Evolutionary conservation across 257 asterid genomes (phyloP).

Genomic region (Solanum neorickii): DNA sequence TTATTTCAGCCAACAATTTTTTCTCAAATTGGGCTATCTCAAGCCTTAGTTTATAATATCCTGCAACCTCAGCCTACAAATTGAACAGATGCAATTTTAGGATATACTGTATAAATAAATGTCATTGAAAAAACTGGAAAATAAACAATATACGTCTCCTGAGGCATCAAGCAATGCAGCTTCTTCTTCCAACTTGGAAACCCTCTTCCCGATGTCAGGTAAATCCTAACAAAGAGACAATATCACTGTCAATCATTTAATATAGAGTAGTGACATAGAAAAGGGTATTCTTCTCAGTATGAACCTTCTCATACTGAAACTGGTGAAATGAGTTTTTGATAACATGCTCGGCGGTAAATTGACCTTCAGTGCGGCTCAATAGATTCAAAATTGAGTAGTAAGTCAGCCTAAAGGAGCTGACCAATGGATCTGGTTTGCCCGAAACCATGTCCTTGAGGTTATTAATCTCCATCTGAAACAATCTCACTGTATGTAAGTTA

Average conservation of each 20-base stretch:
- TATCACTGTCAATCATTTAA: constrained; percentile 7
- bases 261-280: background rate
- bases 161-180: constrained; percentile 82
- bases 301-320: constrained; percentile 92
- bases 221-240: constrained; percentile 41
- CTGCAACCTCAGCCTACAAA: constrained; percentile 75
- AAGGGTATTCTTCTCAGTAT: background rate
- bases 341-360: constrained; percentile 96
- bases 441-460: constrained; percentile 88
- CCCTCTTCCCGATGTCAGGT: constrained; percentile 77
- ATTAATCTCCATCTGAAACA: constrained; percentile 84
- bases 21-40: constrained; percentile 72
- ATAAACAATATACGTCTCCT: constrained; percentile 53
- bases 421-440: constrained; percentile 93
- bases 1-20: constrained; percentile 83
- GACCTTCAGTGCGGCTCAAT: constrained; percentile 97
- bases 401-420: constrained; percentile 93
- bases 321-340: constrained; percentile 88
- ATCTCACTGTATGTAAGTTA: background rate
- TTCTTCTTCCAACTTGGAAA: constrained; percentile 77
- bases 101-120: background rate
- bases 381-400: constrained; percentile 87
- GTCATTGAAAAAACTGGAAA: background rate
- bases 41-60: constrained; percentile 68
- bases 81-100: constrained; percentile 6